Base-by-base conservation (phyloP, 208 protist species). In the Trypanosomatidae sp. region DNA sequence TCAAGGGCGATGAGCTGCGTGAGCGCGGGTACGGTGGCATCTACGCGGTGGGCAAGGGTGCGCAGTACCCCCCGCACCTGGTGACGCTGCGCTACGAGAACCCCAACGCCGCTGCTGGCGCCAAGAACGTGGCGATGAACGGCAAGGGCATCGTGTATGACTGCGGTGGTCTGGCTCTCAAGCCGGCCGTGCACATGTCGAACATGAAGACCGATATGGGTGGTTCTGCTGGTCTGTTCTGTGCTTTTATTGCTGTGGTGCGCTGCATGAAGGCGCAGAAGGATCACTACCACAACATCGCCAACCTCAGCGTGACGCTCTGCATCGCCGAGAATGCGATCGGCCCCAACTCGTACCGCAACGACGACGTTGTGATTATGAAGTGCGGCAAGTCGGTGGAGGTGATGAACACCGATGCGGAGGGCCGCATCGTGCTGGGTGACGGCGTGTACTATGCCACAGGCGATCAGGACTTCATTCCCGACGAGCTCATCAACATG, bases 151-250 rank as follows among this genome's bases (percentile, higher is more conserved):
- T 97, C 68, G 86, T 93, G 59, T 98, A 96, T 77, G 94, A 98
- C 75, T 90, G 85, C 69, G 94, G 94, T 79, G 94, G 94, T 79
- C 80, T 98, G 12, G 76, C 85, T 1, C 77, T 98, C 2, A 98
- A 98, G 82, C 81, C 86, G 10, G 67, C 83, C 10, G 65, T 50
- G 36, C 74, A 84, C 73, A 98, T 98, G 94, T 79, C 78, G n/a
- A 86, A 84, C 62, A 98, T 98, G 94, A 98, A 96, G 75, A 84
- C 76, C 17, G 94, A 98, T 70, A 97, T 97, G 92, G 94, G 88
- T 22, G 92, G 94, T 43, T 76, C 91, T 8, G 93, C 90, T 25
- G 90, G 81, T 36, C 81, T 95, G 15, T 87, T 97, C 69, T 88
- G 87, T 60, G 89, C 79, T 36, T 94, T 97, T 65, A 66, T 97